These are phyloP conservation scores for Macrolepiota dolichaula DNA, from an alignment of 768 basidiomycete species.

Conservation along the genomic window DNA sequence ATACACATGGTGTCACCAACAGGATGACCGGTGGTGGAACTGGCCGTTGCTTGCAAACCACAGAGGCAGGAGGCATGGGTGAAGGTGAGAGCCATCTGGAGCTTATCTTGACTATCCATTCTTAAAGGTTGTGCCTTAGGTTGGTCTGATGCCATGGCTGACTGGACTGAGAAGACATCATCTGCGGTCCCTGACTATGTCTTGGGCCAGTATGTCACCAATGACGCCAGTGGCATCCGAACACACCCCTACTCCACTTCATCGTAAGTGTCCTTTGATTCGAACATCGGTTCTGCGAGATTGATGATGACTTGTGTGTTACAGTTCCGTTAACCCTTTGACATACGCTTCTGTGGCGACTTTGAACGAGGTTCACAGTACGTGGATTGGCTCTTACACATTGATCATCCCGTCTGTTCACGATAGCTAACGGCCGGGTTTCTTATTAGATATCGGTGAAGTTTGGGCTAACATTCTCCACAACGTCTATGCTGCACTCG, in stretches of 20 bases:
- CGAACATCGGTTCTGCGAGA: neutral
- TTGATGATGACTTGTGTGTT: neutral
- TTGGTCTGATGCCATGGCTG: slow-evolving; percentile 52
- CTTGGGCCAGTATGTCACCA: slow-evolving; percentile 53
- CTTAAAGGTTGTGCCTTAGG: slow-evolving; percentile 10
- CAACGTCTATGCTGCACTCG: slow-evolving; percentile 28
- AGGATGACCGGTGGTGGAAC: slow-evolving; percentile 55
- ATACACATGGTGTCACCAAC: slow-evolving; percentile 49
- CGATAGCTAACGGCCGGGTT: neutral
- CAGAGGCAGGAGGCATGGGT: slow-evolving; percentile 67
- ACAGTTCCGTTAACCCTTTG: slow-evolving; percentile 39
- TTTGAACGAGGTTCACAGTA: slow-evolving; percentile 45
- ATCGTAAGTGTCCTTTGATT: slow-evolving; percentile 26
- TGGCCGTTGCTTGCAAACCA: slow-evolving; percentile 57
- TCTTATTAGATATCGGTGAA: slow-evolving; percentile 35
- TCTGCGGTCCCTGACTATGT: slow-evolving; percentile 34
- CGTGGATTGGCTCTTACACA: slow-evolving; percentile 11
- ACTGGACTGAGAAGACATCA: slow-evolving; percentile 43
- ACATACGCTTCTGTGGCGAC: slow-evolving; percentile 35
- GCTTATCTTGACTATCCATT: neutral
- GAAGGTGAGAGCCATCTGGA: slow-evolving; percentile 38
- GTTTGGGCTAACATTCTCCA: slow-evolving; percentile 35
- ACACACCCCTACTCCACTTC: slow-evolving; percentile 55
- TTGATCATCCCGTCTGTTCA: neutral
- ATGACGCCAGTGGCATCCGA: slow-evolving; percentile 51